Base-by-base conservation (phyloP, 1,139 yeast species). In the Debaryomyces subglobosus region DNA sequence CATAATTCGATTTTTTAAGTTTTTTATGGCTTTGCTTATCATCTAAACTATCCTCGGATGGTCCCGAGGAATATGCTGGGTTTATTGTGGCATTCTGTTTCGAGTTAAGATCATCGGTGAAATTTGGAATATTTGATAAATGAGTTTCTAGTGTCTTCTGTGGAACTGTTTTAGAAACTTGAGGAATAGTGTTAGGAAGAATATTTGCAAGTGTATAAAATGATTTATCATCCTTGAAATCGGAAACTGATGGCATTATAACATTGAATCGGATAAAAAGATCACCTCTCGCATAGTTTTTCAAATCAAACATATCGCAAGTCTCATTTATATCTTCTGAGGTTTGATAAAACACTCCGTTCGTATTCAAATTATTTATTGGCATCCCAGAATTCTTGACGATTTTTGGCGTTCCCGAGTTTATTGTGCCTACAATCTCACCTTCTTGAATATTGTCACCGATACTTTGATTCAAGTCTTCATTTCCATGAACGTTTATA, bases 301-400 rank as follows among this genome's bases (percentile, higher is more conserved):
- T 51, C 39, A 61, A 49, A 49, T 67, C 69, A 45, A 61, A 57
- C 5, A 54, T 48, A 4, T 57, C 60, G 13, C 52, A 50, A 10
- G 50, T 39, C 24, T 56, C 60, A 12, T 59, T 59, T 4, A 51
- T 54, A 29, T 60, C 62, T 16, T 56, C 57, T 4, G 53, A 39
- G 20, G 57, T 52, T 45, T 64, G 63, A 23, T 52, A 53, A 38
- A 58, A 61, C 18, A 58, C 60, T 0, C 71, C 73, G 23, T 67
- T 67, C 3, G 54, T 56, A 9, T 56, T 74, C 49, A 63, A 70
- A 37, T 72, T 66, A 65, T 81, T 80, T 29, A 82, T 78, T 3
- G 96, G 96, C 85, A 82, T 81, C 20, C 89, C 88, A 41, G 69
- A 64, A 1, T 79, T 81, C 48, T 69, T 68, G 1, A 82, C 73